Evolutionary conservation across 1,284 basidiomycete species (phyloP).

Genomic region (Psilocybe mexicana): DNA sequence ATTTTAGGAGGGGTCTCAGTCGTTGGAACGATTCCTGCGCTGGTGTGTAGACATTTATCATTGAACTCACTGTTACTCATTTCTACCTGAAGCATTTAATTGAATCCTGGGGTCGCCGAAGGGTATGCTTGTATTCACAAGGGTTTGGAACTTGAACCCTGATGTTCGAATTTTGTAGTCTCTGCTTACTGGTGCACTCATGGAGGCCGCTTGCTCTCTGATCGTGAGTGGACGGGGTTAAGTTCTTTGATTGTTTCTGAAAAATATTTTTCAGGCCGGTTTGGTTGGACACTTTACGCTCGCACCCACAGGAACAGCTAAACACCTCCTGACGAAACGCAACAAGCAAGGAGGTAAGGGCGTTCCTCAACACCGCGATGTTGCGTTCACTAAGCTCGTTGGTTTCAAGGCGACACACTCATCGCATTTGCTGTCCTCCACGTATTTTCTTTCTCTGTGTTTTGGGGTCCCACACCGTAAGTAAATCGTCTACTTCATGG

Average conservation of each 20-base stretch:
- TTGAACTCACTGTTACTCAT: background rate
- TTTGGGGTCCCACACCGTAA: slow-evolving; percentile 76
- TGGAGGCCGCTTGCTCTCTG: slow-evolving; percentile 63
- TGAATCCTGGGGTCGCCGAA: slow-evolving; percentile 64
- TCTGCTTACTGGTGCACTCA: slow-evolving; percentile 64
- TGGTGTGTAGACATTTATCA: slow-evolving; percentile 34
- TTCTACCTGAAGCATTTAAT: slow-evolving; percentile 48
- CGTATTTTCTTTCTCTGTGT: slow-evolving; percentile 69
- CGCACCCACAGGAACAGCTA: slow-evolving; percentile 52
- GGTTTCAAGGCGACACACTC: slow-evolving; percentile 48
- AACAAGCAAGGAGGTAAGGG: slow-evolving; percentile 54
- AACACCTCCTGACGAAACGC: slow-evolving; percentile 46
- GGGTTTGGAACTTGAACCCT: background rate
- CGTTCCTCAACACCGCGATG: background rate
- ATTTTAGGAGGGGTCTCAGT: slow-evolving; percentile 73
- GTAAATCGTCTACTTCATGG: slow-evolving; percentile 32
- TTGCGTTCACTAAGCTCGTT: background rate
- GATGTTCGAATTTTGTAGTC: slow-evolving; percentile 38
- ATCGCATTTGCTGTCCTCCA: slow-evolving; percentile 80
- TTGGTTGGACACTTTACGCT: slow-evolving; percentile 71
- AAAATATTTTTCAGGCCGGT: slow-evolving; percentile 46
- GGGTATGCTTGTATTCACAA: slow-evolving; percentile 34
- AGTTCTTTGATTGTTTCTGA: slow-evolving; percentile 8
- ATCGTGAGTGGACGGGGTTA: slow-evolving; percentile 43
- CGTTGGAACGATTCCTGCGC: slow-evolving; percentile 62